These are phyloP conservation scores for Bruguiera sexangula DNA, from an alignment of 345 rosid genomes.

Conservation along the genomic window DNA sequence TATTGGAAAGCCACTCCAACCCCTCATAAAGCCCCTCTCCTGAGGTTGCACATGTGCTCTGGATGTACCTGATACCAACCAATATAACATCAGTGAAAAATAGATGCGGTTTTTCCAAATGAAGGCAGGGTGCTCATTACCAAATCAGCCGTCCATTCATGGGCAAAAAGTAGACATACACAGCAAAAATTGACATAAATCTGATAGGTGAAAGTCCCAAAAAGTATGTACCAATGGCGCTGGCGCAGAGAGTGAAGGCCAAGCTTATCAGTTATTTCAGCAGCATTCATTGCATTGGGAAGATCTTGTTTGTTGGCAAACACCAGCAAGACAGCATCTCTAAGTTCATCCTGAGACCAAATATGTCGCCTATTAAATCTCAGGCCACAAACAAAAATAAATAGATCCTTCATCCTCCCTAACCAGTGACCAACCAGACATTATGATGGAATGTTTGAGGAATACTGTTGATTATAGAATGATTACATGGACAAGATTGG, in stretches of 20 bases:
- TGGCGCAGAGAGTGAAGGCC: not conserved
- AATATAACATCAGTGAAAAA: not conserved
- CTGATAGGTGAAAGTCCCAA: not conserved
- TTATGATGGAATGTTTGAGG: too few relatives aligned
- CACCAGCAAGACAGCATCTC: not conserved
- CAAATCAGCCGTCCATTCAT: not conserved
- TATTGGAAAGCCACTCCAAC: not conserved
- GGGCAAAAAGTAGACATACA: not conserved
- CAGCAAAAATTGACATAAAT: not conserved
- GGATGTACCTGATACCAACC: slow-evolving; percentile 1
- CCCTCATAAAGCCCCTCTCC: not conserved
- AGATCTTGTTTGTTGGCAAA: not conserved
- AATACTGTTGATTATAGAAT: not conserved
- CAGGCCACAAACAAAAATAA: not conserved
- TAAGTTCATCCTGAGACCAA: not conserved
- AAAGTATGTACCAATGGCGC: slow-evolving; percentile 3
- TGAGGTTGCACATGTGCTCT: not conserved
- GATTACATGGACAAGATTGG: not conserved
- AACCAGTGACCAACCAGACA: not conserved
- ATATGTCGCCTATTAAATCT: not conserved
- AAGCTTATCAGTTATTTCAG: not conserved
- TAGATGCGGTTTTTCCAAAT: not conserved
- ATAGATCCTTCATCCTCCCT: not conserved
- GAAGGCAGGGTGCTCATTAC: not conserved
- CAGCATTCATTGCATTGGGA: not conserved